Evolutionary conservation across 2,329 filamentous ascomycete genomes (phyloP), one percentile per base, ranked within the genome.

Genomic region (Ceratocystiopsis sp.): DNA sequence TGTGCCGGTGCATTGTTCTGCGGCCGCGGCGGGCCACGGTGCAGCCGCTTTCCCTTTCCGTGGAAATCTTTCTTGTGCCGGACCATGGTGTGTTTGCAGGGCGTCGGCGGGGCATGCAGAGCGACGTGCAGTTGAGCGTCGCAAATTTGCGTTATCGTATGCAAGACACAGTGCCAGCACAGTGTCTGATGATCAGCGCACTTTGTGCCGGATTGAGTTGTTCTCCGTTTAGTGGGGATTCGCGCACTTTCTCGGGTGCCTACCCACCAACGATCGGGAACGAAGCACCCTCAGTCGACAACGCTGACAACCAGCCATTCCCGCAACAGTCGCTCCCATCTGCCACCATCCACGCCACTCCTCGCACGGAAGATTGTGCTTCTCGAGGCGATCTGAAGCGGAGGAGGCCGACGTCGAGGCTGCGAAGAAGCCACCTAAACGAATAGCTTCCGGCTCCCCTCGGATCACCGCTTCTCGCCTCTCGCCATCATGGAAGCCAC

Each of bases 21-120:
- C 49, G 69, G 65, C 49, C 75, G 69, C 48, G 76, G 69, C 14
- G 68, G 63, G 47, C 74, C 68, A 51, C 68, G 70, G 52, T 66
- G 65, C 54, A 71, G 73, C 61, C 82, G 84, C 59, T 84, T 86
- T 56, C 83, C 80, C 58, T 81, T 74, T 52, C 71, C 70, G 43
- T 73, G 68, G 57, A 78, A 75, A 53, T 95, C 87, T 63, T 96
- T 96, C 65, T 95, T 96, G 64, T 95, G 89, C 47, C 89, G 84
- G 43, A 95, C 86, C 87, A 94, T 34, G 33, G 12, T 34, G 15
- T 15, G 11, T 34, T 34, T 34, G 4, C 3, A 11, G 33, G 25
- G 25, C 25, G 25, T 29, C 25, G 25, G 25, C 4, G 19, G 19
- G 19, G 19, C 4, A 7, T 21, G 19, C 7, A 29, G 5, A 7